Evolutionary conservation across 768 basidiomycete genomes (phyloP).

Genomic region (Boletus patriciae): DNA sequence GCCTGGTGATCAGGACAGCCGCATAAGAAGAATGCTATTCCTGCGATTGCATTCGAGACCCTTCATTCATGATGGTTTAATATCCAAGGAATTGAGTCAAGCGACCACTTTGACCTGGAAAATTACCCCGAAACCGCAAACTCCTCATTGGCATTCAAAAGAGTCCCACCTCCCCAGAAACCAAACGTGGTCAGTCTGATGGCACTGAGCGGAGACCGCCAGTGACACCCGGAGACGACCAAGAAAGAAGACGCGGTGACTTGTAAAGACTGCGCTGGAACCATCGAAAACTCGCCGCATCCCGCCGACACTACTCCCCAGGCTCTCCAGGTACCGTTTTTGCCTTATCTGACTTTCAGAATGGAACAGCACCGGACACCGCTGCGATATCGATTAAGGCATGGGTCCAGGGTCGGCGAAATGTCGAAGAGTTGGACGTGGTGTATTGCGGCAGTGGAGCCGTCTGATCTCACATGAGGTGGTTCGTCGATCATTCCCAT

Average conservation of each 20-base stretch:
- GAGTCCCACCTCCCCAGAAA: background rate
- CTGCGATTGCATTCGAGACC: background rate
- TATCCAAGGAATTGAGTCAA: background rate
- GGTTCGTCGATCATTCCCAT: background rate
- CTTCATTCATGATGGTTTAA: background rate
- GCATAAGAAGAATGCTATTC: too few relatives aligned
- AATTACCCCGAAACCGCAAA: background rate
- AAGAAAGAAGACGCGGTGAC: constrained; percentile 15
- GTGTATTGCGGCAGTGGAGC: background rate
- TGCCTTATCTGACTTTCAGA: too few relatives aligned
- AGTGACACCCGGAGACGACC: background rate
- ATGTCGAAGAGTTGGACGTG: background rate
- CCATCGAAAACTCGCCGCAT: constrained; percentile 3
- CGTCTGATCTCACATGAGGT: background rate
- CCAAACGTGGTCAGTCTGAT: background rate
- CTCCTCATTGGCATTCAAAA: background rate
- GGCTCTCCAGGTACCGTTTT: background rate
- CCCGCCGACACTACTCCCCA: constrained; percentile 5
- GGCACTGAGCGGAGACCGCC: constrained; percentile 1
- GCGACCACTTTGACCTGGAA: too few relatives aligned
- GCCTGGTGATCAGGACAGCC: too few relatives aligned
- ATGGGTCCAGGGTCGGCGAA: background rate
- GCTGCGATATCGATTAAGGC: too few relatives aligned
- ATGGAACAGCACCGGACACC: background rate
- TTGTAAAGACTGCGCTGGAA: background rate